Evolutionary conservation across 257 asterid genomes (phyloP).

Genomic region (Vinca minor): DNA sequence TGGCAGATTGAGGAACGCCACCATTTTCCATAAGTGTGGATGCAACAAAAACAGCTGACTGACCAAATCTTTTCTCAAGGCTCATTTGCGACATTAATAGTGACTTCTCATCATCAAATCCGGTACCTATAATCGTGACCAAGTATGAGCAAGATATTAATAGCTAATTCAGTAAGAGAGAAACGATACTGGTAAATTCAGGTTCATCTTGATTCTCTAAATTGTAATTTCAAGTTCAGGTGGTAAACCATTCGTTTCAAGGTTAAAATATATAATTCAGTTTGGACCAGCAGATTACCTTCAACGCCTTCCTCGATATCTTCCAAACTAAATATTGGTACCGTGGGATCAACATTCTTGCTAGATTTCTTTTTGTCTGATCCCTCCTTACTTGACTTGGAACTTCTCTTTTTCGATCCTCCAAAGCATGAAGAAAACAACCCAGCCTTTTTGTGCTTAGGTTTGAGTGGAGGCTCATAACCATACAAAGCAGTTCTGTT

Average conservation of each 20-base stretch:
- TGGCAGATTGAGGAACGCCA: slow-evolving; percentile 92
- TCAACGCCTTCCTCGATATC: slow-evolving; percentile 98
- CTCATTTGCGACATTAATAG: slow-evolving; percentile 89
- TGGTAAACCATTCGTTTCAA: no score
- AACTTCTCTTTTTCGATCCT: slow-evolving; percentile 64
- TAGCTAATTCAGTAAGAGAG: neutral
- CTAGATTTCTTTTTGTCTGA: slow-evolving; percentile 88
- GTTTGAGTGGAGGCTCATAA: slow-evolving; percentile 85
- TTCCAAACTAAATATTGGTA: slow-evolving; percentile 88
- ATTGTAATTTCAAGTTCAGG: no score
- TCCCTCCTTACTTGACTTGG: slow-evolving; percentile 68
- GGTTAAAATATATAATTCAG: neutral
- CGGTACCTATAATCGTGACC: slow-evolving; percentile 80
- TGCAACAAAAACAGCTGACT: slow-evolving; percentile 93
- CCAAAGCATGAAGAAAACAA: slow-evolving; percentile 64
- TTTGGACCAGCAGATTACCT: slow-evolving; percentile 38
- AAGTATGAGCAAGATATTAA: neutral
- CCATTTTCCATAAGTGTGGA: slow-evolving; percentile 97
- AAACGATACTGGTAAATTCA: neutral
- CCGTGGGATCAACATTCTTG: slow-evolving; percentile 86
- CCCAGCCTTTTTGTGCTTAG: slow-evolving; percentile 60
- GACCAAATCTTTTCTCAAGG: slow-evolving; percentile 95
- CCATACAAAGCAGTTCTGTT: slow-evolving; percentile 92
- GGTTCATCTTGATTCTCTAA: neutral
- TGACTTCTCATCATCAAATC: slow-evolving; percentile 91